phyloP scores from a whole-genome alignment of 805 yeast genomes.

The Maudiozyma serrabonitensis region DNA sequence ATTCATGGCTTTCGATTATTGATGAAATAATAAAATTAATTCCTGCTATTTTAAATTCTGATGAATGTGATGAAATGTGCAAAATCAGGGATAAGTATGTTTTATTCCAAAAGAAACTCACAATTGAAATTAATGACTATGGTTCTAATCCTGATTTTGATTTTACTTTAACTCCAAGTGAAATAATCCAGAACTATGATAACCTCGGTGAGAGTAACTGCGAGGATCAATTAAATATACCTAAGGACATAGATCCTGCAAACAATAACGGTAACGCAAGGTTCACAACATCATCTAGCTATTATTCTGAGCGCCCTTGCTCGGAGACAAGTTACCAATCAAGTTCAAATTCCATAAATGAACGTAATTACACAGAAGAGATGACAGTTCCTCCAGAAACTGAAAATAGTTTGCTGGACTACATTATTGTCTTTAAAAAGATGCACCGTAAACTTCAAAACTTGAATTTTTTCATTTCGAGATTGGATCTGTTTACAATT shows the following conservation, averaged over 20 bases:
- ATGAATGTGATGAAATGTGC: background rate
- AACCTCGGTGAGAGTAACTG: background rate
- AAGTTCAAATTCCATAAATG: background rate
- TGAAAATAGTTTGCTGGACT: constrained; percentile 13
- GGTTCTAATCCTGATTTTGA: constrained; percentile 13
- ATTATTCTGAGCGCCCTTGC: background rate
- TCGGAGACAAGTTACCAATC: background rate
- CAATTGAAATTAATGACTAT: constrained; percentile 14
- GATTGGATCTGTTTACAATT: constrained; percentile 12
- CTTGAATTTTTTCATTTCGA: constrained; percentile 14
- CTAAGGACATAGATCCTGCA: background rate
- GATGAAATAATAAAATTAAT: constrained; percentile 1
- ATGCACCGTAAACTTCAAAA: constrained; percentile 11
- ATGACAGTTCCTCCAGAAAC: background rate
- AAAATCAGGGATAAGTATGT: constrained; percentile 7
- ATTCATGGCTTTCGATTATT: constrained; percentile 16
- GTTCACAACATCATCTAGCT: constrained; percentile 5
- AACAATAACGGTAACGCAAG: background rate
- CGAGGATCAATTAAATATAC: background rate
- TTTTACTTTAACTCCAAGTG: constrained; percentile 20
- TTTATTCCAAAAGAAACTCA: constrained; percentile 10
- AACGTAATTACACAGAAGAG: background rate
- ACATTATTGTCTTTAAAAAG: constrained; percentile 16
- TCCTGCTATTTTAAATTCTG: background rate
- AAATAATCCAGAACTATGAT: constrained; percentile 22